These are phyloP conservation scores for Erythrophleum fordii DNA, from an alignment of 306 rosid genomes.

Conservation along the genomic window DNA sequence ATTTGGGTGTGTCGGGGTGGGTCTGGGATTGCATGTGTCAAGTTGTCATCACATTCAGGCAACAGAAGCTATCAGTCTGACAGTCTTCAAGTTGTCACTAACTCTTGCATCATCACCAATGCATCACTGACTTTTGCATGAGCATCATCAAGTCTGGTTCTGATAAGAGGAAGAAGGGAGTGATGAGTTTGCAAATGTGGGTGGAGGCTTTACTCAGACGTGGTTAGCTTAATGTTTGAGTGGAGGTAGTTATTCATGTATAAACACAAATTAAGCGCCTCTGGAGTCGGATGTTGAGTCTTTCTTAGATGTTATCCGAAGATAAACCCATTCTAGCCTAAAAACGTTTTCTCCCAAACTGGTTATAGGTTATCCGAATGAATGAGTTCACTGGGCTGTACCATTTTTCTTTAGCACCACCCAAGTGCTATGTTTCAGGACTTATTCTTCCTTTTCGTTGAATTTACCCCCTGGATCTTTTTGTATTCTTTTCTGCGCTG, in stretches of 20 bases:
- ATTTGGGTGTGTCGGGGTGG: conserved; percentile 65
- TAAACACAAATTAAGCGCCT: conserved; percentile 36
- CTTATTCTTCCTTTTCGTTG: conserved; percentile 45
- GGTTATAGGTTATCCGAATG: conserved; percentile 41
- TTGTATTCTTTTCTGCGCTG: conserved; percentile 23
- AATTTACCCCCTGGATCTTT: conserved; percentile 50
- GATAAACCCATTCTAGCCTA: conserved; percentile 29
- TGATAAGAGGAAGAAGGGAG: conserved; percentile 62
- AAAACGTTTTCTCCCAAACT: conserved; percentile 34
- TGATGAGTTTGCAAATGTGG: conserved; percentile 46
- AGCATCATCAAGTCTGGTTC: conserved; percentile 61
- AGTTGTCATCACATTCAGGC: conserved; percentile 67
- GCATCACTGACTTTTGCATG: conserved; percentile 83
- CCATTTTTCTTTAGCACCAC: conserved; percentile 38
- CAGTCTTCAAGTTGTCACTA: conserved; percentile 82
- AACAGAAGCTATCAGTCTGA: conserved; percentile 59
- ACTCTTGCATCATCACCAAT: conserved; percentile 84
- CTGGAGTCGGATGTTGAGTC: conserved; percentile 36
- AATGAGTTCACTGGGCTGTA: conserved; percentile 39
- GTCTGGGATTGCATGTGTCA: conserved; percentile 77
- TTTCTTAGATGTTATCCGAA: conserved; percentile 18
- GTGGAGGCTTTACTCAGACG: conserved; percentile 40
- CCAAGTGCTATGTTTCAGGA: conserved; percentile 39
- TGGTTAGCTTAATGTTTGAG: conserved; percentile 41
- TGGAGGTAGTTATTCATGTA: conserved; percentile 39